Conservation (phyloP, 768 basidiomycete species). For the Boletus patriciae region DNA sequence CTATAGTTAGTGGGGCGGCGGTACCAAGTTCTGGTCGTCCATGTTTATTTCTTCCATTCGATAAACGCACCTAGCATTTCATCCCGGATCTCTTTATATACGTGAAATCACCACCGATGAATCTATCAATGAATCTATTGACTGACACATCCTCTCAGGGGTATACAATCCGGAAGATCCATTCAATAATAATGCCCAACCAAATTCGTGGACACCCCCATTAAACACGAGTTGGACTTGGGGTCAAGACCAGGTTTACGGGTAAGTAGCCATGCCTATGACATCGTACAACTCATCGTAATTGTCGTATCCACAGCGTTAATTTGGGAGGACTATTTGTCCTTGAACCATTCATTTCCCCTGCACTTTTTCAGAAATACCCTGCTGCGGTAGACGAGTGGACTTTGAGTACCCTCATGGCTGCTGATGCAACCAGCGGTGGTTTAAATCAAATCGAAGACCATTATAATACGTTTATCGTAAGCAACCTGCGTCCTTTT, state of each 20-base stretch:
- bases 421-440: slow-evolving; percentile 60
- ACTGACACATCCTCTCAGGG: slow-evolving; percentile 42
- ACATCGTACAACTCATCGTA: neutral
- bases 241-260: slow-evolving; percentile 58
- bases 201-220: slow-evolving; percentile 80
- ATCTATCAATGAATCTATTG: neutral
- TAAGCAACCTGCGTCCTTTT: slow-evolving; percentile 38
- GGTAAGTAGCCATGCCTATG: slow-evolving; percentile 40
- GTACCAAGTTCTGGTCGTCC: neutral
- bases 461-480: slow-evolving; percentile 83
- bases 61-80: neutral
- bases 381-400: slow-evolving; percentile 60
- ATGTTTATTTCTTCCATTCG: neutral
- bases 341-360: slow-evolving; percentile 77
- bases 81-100: neutral
- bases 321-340: slow-evolving; percentile 78
- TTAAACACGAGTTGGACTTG: slow-evolving; percentile 75
- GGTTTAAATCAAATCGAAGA: slow-evolving; percentile 65
- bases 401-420: slow-evolving; percentile 65
- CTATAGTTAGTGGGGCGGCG: neutral
- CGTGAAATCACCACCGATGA: neutral
- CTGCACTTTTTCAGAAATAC: slow-evolving; percentile 62
- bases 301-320: slow-evolving; percentile 40
- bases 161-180: slow-evolving; percentile 67
- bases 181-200: slow-evolving; percentile 69